Evolutionary conservation across 257 asterid genomes (phyloP), one percentile per base, ranked within the genome.

Genomic region (Plantago elongata): DNA sequence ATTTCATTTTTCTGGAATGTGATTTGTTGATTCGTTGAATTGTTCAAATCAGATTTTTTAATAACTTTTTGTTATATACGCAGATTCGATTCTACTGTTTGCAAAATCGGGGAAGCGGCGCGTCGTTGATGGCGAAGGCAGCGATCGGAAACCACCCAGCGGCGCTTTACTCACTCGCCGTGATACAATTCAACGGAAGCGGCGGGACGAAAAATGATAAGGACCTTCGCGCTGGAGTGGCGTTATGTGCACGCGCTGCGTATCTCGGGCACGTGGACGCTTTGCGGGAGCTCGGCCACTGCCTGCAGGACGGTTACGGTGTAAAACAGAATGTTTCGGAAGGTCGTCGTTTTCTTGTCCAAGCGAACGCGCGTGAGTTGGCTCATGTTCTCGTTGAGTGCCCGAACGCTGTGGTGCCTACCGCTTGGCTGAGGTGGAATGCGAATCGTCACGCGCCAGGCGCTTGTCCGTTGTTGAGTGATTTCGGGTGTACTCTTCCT

Each of bases 281-380:
- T 10, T 82, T 92, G 5, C 86, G 99, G 0, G 99, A 89, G 87
- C 95, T 92, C 1, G 99, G 99, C 22, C 99, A 89, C 78, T 92
- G 99, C 81, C 78, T 92, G 17, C 99, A 92, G 18, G 99, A 92
- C 80, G 99, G 99, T 8, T 92, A 92, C 70, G 99, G 99, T 65
- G 96, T 92, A 10, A 85, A 84, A 78, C 95, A 77, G n/a, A 86
- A 86, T 78, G 54, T 92, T 15, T 61, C 89, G 34, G 96, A 92
- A 76, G 99, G 99, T 3, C 83, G 99, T 11, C 85, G 95, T 0
- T 85, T 89, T 60, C 77, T 92, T 3, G 85, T 92, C 55, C 96
- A 89, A 65, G 99, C 99, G 60, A 92, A 89, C 94, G 97, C 99
- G 12, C 94, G 97, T n/a, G 99, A 92, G 75, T 73, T 92, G 3